A percentile compares a stretch with the other conserved stretches of the same genome.
Conservation (phyloP, 73 alveolate species). For the Loxodes magnus region DNA sequence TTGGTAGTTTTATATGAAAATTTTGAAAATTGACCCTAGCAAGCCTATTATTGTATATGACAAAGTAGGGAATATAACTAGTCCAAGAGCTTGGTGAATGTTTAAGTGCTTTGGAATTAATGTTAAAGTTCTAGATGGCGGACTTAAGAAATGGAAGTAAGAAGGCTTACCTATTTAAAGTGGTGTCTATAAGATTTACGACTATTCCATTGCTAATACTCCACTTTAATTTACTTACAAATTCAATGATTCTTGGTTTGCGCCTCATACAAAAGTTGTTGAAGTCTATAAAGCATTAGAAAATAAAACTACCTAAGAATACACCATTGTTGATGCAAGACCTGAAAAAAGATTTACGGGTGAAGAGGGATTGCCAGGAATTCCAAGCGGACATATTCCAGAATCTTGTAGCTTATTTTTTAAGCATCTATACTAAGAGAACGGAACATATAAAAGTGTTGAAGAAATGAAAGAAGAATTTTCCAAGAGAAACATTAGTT, state of each 20-base stretch:
- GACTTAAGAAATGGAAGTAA: slow-evolving; percentile 21
- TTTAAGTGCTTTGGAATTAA: slow-evolving; percentile 28
- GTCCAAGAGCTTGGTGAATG: slow-evolving; percentile 33
- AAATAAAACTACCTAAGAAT: too few species aligned
- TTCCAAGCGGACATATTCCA: background rate
- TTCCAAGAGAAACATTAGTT: background rate
- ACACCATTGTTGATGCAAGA: slow-evolving; percentile 1
- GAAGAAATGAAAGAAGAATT: background rate
- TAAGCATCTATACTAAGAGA: background rate
- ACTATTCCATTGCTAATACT: background rate
- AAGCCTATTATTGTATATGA: slow-evolving; percentile 22
- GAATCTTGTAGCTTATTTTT: background rate
- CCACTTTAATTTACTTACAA: background rate
- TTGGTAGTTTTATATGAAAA: background rate
- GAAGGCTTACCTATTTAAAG: slow-evolving; percentile 9
- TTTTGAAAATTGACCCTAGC: background rate
- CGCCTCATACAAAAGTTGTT: background rate
- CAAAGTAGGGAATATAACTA: slow-evolving; percentile 15
- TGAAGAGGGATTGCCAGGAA: background rate
- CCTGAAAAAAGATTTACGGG: background rate
- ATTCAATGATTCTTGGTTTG: background rate
- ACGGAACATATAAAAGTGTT: background rate
- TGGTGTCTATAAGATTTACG: background rate
- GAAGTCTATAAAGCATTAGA: background rate
- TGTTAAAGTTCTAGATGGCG: slow-evolving; percentile 36